phyloP scores from a whole-genome alignment of 78 protist species.

The Emiliania huxleyi region DNA sequence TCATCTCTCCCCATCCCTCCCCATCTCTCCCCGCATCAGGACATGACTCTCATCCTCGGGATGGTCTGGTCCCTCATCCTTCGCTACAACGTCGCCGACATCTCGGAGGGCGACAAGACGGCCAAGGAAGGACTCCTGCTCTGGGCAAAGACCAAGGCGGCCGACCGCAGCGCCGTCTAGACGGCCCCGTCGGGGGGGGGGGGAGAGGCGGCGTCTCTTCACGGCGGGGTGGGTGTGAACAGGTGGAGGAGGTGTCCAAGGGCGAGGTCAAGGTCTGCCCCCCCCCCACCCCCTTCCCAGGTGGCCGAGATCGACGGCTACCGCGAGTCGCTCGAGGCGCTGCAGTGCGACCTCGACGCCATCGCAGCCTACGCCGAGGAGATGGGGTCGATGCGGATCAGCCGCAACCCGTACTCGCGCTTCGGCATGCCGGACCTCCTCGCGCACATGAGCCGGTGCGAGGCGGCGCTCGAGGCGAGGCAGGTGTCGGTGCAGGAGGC shows the following conservation, averaged over 20 bases:
- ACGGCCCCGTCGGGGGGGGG: no score
- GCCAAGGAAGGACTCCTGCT: slow-evolving; percentile 80
- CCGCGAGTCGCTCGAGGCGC: not conserved
- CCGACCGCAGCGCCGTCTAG: no score
- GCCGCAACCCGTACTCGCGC: not conserved
- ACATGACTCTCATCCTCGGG: slow-evolving; percentile 66
- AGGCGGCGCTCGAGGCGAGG: not conserved
- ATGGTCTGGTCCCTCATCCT: slow-evolving; percentile 73
- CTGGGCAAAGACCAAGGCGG: slow-evolving; percentile 74
- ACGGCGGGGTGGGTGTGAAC: no score
- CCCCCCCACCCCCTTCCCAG: slow-evolving; percentile 28
- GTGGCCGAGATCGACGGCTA: not conserved
- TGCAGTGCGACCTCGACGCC: not conserved
- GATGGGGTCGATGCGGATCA: not conserved
- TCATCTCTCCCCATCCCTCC: no score
- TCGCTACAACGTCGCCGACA: slow-evolving; percentile 59
- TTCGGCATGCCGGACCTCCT: not conserved
- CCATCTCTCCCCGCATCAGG: no score
- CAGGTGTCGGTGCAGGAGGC: not conserved
- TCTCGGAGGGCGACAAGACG: slow-evolving; percentile 61
- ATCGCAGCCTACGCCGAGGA: not conserved
- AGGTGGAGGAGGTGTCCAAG: not conserved
- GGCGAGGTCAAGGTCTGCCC: not conserved
- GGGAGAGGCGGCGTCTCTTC: no score
- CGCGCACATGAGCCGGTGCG: not conserved